Evolutionary conservation across 345 rosid genomes (phyloP).

Genomic region (Eucalyptus erythrocorys): DNA sequence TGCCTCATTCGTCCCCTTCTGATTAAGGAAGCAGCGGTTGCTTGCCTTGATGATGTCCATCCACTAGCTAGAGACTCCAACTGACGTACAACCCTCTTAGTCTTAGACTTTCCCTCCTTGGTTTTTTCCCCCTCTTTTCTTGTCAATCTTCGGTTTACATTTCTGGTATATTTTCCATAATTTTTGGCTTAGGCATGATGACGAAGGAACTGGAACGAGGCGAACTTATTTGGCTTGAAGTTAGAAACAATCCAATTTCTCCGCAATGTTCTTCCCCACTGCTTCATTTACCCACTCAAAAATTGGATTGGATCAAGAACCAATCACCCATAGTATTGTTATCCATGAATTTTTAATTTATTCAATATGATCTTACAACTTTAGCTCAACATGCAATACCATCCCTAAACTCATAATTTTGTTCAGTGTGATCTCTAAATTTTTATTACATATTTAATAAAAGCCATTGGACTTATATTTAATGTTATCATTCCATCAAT

Average conservation of each 20-base stretch:
- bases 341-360: fast-evolving
- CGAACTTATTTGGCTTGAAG: background rate
- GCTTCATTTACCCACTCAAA: fast-evolving
- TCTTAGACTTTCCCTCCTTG: background rate
- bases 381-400: fast-evolving
- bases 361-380: fast-evolving
- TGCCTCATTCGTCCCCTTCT: no score
- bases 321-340: fast-evolving
- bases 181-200: background rate
- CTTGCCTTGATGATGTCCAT: background rate
- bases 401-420: fast-evolving
- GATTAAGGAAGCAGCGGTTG: background rate
- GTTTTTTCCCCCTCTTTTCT: background rate
- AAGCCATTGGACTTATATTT: no score
- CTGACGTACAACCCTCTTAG: background rate
- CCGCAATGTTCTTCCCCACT: fast-evolving
- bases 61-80: background rate
- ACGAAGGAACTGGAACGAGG: background rate
- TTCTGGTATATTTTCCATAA: background rate
- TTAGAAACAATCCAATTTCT: no score
- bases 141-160: background rate
- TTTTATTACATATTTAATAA: no score
- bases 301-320: fast-evolving
- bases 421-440: fast-evolving
- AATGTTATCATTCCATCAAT: fast-evolving